Base-by-base conservation (phyloP, 169 alveolate genomes). In the Plasmodium sp. region DNA sequence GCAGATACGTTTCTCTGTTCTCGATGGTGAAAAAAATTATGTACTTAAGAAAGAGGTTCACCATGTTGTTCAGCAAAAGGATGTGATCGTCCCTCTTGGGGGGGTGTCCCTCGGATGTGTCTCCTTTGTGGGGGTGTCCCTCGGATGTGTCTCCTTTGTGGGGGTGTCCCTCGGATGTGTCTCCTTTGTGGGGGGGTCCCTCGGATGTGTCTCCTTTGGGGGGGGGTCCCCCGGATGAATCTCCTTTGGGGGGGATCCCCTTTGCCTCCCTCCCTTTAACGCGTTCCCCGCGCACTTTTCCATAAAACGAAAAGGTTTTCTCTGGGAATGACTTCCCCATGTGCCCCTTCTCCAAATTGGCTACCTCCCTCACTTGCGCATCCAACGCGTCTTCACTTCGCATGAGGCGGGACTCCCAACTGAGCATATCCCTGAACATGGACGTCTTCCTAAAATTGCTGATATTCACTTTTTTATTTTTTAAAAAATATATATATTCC, bases 401-500 rank as follows among this genome's bases (percentile, higher is more conserved):
- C 33, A 71, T 43, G 5, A 86, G 16, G 18, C 18, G 54, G 12
- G 27, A 43, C 77, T 86, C 93, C 56, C 62, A 77, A 22, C 62
- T 86, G 12, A 86, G 43, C 88, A 86, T 86, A 39, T 14, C 36
- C 67, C 43, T 73, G 45, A 75, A 86, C 93, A 86, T 86, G 72
- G 18, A 39, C 0, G 93, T 86, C 31, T 86, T 86, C 43, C 81
- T 75, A 86, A 86, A 86, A 77, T 86, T 86, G 9, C 34, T 45
- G 45, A 86, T 79, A 39, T 75, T 34, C 31, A 86, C 93, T 31
- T 86, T 86, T 79, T 86, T 86, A 86, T 79, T 86, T 86, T 75
- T 86, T 45, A 86, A 86, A 56, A 86, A 86, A 54, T 75, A 86
- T 75, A 86, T 51, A 45, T 86, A 86, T 39, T 86, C 93, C 27